These are phyloP conservation scores for Auricularia heimuer DNA, from an alignment of 768 basidiomycete genomes.

Conservation along the genomic window DNA sequence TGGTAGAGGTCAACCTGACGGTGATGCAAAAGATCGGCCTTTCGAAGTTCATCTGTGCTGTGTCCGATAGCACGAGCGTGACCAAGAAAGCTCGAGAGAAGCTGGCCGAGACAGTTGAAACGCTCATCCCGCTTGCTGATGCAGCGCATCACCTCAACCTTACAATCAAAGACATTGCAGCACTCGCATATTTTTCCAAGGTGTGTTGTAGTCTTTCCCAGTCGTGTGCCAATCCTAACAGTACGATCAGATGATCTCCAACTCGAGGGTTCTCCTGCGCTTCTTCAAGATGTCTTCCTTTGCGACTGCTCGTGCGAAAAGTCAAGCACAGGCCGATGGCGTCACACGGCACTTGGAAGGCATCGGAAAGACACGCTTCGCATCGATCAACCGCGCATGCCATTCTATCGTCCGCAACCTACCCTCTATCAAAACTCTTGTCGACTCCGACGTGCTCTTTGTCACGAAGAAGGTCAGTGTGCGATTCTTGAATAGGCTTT, in stretches of 20 bases:
- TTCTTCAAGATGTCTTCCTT: neutral
- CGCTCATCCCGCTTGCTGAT: neutral
- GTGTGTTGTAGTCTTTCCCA: neutral
- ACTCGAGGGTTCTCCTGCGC: neutral
- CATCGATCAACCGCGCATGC: neutral
- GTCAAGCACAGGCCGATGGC: neutral
- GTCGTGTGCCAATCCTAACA: neutral
- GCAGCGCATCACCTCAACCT: neutral
- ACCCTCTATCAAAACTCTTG: neutral
- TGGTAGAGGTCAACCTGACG: slow-evolving; percentile 13
- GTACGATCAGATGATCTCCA: neutral
- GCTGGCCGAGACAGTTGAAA: neutral
- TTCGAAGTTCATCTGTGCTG: neutral
- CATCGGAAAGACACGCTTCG: neutral
- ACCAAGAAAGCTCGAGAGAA: neutral
- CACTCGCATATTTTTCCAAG: neutral
- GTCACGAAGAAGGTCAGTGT: neutral
- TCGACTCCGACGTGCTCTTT: neutral
- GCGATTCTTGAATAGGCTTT: neutral
- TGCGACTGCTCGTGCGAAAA: neutral
- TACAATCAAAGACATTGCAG: neutral
- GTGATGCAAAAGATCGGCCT: slow-evolving; percentile 5
- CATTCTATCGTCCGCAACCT: neutral
- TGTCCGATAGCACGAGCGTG: neutral
- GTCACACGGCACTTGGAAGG: neutral